Base-by-base conservation (phyloP, 768 basidiomycete genomes). In the Amanita jacksonii region DNA sequence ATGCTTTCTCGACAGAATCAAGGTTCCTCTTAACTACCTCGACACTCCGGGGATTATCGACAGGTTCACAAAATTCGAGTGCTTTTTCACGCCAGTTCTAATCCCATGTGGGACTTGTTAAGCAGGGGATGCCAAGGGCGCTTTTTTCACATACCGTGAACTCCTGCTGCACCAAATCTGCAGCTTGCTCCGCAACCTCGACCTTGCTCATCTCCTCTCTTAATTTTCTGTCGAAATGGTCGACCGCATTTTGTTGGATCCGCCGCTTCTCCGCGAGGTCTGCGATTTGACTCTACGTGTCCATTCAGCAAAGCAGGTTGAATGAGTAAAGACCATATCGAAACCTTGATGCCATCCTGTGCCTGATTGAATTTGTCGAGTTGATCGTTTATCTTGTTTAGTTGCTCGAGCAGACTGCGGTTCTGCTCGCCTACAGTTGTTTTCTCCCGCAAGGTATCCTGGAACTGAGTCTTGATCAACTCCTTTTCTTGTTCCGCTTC, bases 61-160 rank as follows among this genome's bases (percentile, higher is more conserved):
- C 64, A 12, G 67, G 70, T 15, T 65, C 69, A 46, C 81, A 88
- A 52, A 76, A 80, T 53, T 78, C 59, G 16, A 67, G 57, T 12
- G 88, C 90, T 32, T 74, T 74, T 3, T 56, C 63, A 2, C 76
- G 76, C 84, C 85, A 89, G 18, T 66, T 67, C 74, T 86, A 52
- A n/a, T n/a, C n/a, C n/a, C n/a, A n/a, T n/a, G n/a, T n/a, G n/a
- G n/a, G n/a, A n/a, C n/a, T n/a, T n/a, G n/a, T n/a, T n/a, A n/a
- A n/a, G n/a, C n/a, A n/a, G n/a, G n/a, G n/a, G n/a, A n/a, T n/a
- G n/a, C n/a, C n/a, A n/a, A n/a, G n/a, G n/a, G n/a, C n/a, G n/a
- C n/a, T n/a, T n/a, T n/a, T n/a, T n/a, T n/a, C n/a, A 58, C 71
- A 12, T 51, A 82, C 85, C 54, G 63, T 59, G 49, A 80, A 85